These are phyloP conservation scores for Graphilbum fragrans DNA, from an alignment of 2,329 filamentous ascomycete genomes.

Conservation along the genomic window DNA sequence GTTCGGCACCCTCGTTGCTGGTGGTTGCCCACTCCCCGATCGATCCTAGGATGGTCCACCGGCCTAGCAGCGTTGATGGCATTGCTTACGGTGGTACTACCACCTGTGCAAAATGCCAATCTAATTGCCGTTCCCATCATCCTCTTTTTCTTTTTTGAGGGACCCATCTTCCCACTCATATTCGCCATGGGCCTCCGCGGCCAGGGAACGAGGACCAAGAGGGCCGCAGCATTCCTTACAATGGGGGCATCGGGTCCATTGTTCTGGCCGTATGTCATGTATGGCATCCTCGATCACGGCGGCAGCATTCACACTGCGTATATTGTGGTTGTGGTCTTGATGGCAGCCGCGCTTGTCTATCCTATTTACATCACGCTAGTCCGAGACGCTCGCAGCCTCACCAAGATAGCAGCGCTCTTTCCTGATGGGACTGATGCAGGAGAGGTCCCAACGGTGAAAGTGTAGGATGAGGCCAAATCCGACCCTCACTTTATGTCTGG, in stretches of 20 bases:
- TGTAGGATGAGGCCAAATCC: no score
- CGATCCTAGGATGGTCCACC: constrained; percentile 54
- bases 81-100: constrained; percentile 33
- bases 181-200: constrained; percentile 71
- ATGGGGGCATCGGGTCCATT: constrained; percentile 63
- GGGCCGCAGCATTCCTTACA: constrained; percentile 65
- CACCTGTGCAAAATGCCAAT: constrained; percentile 28
- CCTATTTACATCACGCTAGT: constrained; percentile 34
- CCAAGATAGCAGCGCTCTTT: constrained; percentile 2
- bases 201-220: constrained; percentile 68
- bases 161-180: constrained; percentile 71
- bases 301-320: constrained; percentile 53
- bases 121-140: constrained; percentile 48
- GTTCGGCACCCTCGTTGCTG: constrained; percentile 26
- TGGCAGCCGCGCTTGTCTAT: constrained; percentile 33
- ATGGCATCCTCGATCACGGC: constrained; percentile 48
- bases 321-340: constrained; percentile 44
- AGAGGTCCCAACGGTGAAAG: no score
- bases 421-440: no score
- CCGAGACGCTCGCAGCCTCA: constrained; percentile 29
- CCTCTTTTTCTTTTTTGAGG: constrained; percentile 69
- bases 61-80: constrained; percentile 46
- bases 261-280: constrained; percentile 63
- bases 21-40: constrained; percentile 51
- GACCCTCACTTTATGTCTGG: no score